A percentile compares a stretch with the other conserved stretches of the same genome.
Conservation (phyloP, 805 yeast species). For the Kuraishia piskuri region DNA sequence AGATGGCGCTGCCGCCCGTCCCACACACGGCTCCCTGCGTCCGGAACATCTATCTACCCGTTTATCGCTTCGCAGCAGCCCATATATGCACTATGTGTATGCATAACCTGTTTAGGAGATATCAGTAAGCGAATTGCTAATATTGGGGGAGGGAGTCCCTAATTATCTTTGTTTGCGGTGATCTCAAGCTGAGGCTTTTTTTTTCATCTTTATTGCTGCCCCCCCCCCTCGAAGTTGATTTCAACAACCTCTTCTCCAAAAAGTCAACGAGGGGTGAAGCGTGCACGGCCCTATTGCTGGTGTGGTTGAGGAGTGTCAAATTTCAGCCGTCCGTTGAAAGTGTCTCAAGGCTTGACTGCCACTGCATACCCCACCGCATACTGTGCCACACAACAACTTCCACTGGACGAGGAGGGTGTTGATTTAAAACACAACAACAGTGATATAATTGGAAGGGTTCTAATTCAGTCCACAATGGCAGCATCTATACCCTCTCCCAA, state of each 20-base stretch:
- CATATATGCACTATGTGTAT: no score
- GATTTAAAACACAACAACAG: no score
- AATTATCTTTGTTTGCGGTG: not conserved
- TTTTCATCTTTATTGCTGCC: no score
- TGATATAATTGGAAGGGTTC: no score
- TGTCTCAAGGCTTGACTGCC: not conserved
- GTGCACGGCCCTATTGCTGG: no score
- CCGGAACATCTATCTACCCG: not conserved
- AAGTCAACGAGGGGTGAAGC: not conserved
- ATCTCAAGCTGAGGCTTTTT: not conserved
- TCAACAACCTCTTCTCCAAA: not conserved
- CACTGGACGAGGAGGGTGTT: no score
- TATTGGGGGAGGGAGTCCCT: not conserved
- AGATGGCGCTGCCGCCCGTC: not conserved
- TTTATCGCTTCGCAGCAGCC: not conserved
- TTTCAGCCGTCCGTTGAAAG: not conserved
- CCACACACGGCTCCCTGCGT: not conserved
- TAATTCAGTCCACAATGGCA: no score
- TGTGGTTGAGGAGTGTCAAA: not conserved
- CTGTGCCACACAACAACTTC: no score
- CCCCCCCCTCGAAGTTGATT: not conserved
- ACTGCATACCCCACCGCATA: not conserved
- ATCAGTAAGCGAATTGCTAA: not conserved
- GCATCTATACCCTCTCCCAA: not conserved
- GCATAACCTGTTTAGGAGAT: not conserved